Base-by-base conservation (phyloP, 129 eudicot genomes). In the Centrapalus pauciflorus region DNA sequence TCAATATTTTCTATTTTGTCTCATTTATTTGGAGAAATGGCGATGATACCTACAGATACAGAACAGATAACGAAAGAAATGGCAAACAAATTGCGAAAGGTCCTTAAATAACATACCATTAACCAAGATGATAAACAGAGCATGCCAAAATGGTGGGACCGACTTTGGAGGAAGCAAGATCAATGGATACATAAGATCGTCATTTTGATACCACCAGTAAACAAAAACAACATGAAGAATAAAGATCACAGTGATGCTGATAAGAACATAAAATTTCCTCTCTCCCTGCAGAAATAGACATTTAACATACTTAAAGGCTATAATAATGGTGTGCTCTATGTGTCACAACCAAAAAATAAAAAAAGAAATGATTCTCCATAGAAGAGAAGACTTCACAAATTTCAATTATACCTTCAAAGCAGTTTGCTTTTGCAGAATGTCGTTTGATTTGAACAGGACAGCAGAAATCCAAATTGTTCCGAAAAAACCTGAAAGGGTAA, bases 381-480 rank as follows among this genome's bases (percentile, higher is more conserved):
- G 21, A 66, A 9, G 32, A 55, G 7, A 57, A 20, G 23, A 46
- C 21, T 24, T 14, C 0, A 50, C 11, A 8, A 52, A 25, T 17
- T 33, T 61, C 63, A 34, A 54, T 2, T 9, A 17, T 70, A 79
- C 84, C 87, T 82, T 82, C 29, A 82, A 75, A 37, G 87, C 87
- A 41, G 84, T 82, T 71, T 82, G 84, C 76, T 82, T 82, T 58
- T 79, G 76, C 54, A 82, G 43, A 71, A 82, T 79, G 41, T 82
- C 84, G 55, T 82, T 79, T 12, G 84, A 82, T 58, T 82, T 82
- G 56, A 78, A 78, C 24, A 79, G 62, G 33, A 78, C 78, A 6
- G 78, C 84, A 60, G 87, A 74, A 54, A 82, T 72, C 80, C 78
- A 82, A 30, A 82, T 70, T 32, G 87, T 52, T 57, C 74, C 84